These are phyloP conservation scores for Fusarium bactridioides DNA, from an alignment of 2,329 filamentous ascomycete species.

Conservation along the genomic window DNA sequence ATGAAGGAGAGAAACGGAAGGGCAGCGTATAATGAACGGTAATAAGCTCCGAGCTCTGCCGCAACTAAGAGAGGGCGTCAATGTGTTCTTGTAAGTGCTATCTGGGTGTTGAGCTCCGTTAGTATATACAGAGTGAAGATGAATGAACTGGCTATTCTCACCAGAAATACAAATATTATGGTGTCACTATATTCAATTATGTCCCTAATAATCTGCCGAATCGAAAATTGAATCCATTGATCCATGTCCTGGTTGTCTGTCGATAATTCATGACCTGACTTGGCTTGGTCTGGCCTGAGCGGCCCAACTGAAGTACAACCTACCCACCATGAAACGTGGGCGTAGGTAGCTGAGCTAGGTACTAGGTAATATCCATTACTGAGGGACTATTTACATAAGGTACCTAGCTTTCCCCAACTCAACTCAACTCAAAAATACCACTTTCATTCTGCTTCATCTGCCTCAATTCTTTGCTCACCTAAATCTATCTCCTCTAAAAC, in stretches of 20 bases:
- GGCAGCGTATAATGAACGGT: background rate
- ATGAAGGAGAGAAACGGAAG: slow-evolving; percentile 24
- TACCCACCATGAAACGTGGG: slow-evolving; percentile 11
- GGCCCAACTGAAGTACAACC: slow-evolving; percentile 15
- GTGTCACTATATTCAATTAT: background rate
- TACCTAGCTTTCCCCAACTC: slow-evolving; percentile 12
- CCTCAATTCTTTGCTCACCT: slow-evolving; percentile 3
- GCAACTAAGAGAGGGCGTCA: background rate
- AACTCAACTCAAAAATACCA: slow-evolving; percentile 5
- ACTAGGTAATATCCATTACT: background rate
- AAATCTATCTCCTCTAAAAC: background rate
- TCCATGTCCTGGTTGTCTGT: slow-evolving; percentile 19
- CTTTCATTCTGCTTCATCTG: slow-evolving; percentile 8
- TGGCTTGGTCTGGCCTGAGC: slow-evolving; percentile 29
- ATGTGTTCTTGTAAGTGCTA: background rate
- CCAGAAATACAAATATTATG: background rate
- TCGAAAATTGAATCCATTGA: slow-evolving; percentile 3
- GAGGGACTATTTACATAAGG: slow-evolving; percentile 18
- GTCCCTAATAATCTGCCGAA: background rate
- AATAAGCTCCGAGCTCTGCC: slow-evolving; percentile 15
- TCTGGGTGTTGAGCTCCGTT: background rate
- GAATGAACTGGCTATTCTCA: background rate
- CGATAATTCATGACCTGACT: slow-evolving; percentile 36
- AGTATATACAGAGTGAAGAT: background rate
- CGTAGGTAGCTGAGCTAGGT: slow-evolving; percentile 2